Evolutionary conservation across 257 asterid genomes (phyloP), one percentile per base, ranked within the genome.

Genomic region (Anisodus acutangulus): DNA sequence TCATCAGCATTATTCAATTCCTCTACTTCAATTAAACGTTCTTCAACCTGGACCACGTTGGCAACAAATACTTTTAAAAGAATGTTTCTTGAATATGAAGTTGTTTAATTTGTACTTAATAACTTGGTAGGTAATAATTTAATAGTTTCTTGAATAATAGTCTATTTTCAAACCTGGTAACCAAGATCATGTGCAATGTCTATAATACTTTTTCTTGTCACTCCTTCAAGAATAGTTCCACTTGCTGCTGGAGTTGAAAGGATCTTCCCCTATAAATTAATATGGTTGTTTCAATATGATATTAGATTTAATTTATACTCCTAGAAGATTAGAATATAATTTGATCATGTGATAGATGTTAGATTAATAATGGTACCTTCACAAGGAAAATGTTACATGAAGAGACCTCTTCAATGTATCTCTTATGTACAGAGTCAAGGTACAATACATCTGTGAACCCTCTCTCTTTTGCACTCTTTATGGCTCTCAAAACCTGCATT

Each of bases 391-490:
- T 86, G 84, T 94, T 94, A 81, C 93, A 89, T 16, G 98, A 84
- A 22, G 97, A 93, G 79, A 90, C 97, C 90, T 94, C 98, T 86
- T 94, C 97, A n/a, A 94, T 71, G 84, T 93, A 83, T 88, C 83
- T 90, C 82, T 91, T 91, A 85, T 86, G 79, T 60, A 84, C 86
- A 9, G 97, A 91, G 84, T 93, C 93, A 4, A 94, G 93, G 90
- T 93, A 94, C 43, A 94, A 84, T 69, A 93, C 97, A 83, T 94
- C 97, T 3, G 98, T 93, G 89, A 94, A 94, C 37, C 98, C 97
- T 83, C 68, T 88, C 9, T 71, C 87, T 87, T 81, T 93, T 51
- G 98, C 97, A 82, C 85, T 89, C 3, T 58, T 66, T 31, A 92
- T 49, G n/a, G 84, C 79, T 64, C 53, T 82, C 49, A 82, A 66